phyloP scores from a whole-genome alignment of 2,329 filamentous ascomycete genomes.

The Fonsecaea multimorphosa region DNA sequence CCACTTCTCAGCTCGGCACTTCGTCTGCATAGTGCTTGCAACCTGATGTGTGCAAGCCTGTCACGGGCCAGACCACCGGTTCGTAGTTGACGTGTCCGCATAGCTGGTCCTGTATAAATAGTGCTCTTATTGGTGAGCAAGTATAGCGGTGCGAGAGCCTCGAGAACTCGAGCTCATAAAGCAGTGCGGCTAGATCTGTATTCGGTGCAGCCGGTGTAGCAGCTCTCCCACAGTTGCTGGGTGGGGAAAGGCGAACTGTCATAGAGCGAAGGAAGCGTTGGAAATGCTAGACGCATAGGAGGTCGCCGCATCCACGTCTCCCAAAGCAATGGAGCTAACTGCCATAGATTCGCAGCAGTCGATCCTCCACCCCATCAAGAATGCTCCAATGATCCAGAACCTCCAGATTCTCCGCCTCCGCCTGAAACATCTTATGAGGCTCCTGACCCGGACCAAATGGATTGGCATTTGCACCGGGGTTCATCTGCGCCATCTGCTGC shows the following conservation, averaged over 20 bases:
- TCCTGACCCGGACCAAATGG: slow-evolving; percentile 93
- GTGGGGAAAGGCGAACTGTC: background rate
- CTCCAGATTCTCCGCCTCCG: slow-evolving; percentile 92
- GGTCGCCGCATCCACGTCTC: background rate
- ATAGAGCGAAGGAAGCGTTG: background rate
- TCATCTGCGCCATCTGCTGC: slow-evolving; percentile 80
- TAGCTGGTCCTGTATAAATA: background rate
- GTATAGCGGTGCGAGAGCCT: too few relatives aligned
- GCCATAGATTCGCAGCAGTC: slow-evolving; percentile 66
- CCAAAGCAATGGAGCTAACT: slow-evolving; percentile 1
- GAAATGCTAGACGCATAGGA: background rate
- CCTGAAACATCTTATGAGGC: slow-evolving; percentile 91
- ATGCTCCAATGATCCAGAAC: slow-evolving; percentile 94
- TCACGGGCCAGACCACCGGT: background rate
- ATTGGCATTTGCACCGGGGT: slow-evolving; percentile 67
- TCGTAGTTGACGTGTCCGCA: background rate
- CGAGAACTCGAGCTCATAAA: background rate
- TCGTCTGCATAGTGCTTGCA: background rate
- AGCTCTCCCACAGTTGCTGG: background rate
- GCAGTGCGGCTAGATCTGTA: background rate
- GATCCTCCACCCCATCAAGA: slow-evolving; percentile 83
- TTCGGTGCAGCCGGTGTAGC: background rate
- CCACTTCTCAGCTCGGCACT: background rate
- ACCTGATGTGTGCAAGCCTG: background rate
- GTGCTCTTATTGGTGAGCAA: background rate